Evolutionary conservation across 208 protist genomes (phyloP), one percentile per base, ranked within the genome.

Genomic region (Phytomonas francai): DNA sequence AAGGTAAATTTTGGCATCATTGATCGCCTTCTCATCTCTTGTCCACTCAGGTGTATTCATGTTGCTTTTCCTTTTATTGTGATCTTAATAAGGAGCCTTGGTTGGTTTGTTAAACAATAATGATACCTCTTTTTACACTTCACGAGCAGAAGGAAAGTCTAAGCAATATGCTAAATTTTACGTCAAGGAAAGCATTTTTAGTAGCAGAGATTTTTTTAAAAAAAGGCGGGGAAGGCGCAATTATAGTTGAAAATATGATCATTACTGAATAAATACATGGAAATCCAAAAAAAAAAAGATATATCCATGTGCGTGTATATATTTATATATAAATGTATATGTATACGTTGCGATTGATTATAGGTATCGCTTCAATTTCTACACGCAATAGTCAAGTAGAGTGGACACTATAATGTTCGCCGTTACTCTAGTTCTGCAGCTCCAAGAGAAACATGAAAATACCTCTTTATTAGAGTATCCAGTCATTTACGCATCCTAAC

Each of bases 1-100:
- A 27, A 97, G 79, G 72, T 95, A 97, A 63, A 69, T 77, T 74
- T 93, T 97, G 14, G 92, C 92, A 28, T 79, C 81, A 22, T 95
- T 86, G 61, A 97, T 89, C 12, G 88, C 81, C 70, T 85, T 74
- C 70, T 94, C 92, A 64, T 82, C 77, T 72, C 74, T 84, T 39
- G 90, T 84, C 90, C 90, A 96, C 60, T 90, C 84, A 11, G 90
- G 90, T 33, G 62, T 64, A 60, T 61, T 79, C 77, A 83, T 76
- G 14, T 62, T 62, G 3, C 5, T 42, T 3, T 22, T 62, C 2
- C 2, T 42, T 19, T 62, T 22, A 22, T n/a, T 19, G 5, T 62
- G 14, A 62, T 49, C 3, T 49, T 49, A 12, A 9, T 49, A 39
- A 3, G 9, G 39, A 22, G 12, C 14, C 39, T 49, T 49, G 14